Evolutionary conservation across 345 rosid species (phyloP), one percentile per base, ranked within the genome.

Genomic region (Lepidium sativum): DNA sequence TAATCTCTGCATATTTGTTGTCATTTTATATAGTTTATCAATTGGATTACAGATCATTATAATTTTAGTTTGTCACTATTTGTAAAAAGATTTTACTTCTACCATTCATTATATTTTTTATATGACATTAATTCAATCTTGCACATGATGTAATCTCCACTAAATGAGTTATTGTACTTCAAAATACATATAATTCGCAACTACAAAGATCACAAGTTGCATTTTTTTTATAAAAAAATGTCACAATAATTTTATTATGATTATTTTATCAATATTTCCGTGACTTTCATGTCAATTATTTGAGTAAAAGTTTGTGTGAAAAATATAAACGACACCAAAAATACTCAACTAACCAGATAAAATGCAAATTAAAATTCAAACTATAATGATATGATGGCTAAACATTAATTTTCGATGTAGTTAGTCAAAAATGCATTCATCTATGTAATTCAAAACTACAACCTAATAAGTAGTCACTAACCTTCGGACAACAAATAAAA

Each of bases 141-240:
- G 43, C 73, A 59, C 73, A 60, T 69, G 74, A 47, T 23, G 21
- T 20, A 12, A 45, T 9, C 49, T 58, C 50, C 51, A 53, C 40
- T 52, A 42, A 54, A 42, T 53, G 68, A 21, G 5, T 42, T n/a
- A 42, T 11, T 69, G 33, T 32, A 42, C 52, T 50, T 8, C 15
- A 21, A 25, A 27, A 51, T 5, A 14, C 39, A 8, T 15, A 60
- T 32, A 35, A 35, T 56, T 34, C 65, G 20, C 52, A 69, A 48
- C 62, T 53, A 42, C 39, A 18, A 17, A 29, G 29, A 25, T 25
- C 41, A 44, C 45, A 66, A 33, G 67, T 42, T 27, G 67, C 2
- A 52, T 23, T 15, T n/a, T n/a, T n/a, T n/a, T n/a, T n/a, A n/a
- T n/a, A n/a, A n/a, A n/a, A n/a, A n/a, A n/a, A n/a, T 31, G 39